phyloP scores from a whole-genome alignment of 371 early-diverging fungal species.

The Circinella minor region DNA sequence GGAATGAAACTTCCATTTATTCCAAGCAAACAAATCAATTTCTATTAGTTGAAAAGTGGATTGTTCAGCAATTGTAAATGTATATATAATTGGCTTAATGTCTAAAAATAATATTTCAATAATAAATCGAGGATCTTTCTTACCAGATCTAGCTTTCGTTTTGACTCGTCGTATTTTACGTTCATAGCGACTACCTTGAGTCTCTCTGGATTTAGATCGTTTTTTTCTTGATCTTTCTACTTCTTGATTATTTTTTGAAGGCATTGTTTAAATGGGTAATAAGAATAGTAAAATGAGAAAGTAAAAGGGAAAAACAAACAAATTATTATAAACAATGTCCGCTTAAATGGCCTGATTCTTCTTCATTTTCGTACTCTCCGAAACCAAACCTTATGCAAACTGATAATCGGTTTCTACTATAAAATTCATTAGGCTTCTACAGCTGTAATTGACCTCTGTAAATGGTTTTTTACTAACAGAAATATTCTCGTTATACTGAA shows the following conservation, averaged over 20 bases:
- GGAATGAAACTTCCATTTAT: slow-evolving; percentile 52
- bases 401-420: too few relatives aligned
- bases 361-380: too few relatives aligned
- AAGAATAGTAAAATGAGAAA: not conserved
- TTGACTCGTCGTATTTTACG: slow-evolving; percentile 52
- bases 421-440: too few relatives aligned
- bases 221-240: not conserved
- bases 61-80: too few relatives aligned
- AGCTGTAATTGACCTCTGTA: too few relatives aligned
- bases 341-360: not conserved
- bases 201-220: slow-evolving; percentile 20
- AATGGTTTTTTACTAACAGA: too few relatives aligned
- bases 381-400: too few relatives aligned
- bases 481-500: too few relatives aligned
- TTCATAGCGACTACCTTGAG: slow-evolving; percentile 32
- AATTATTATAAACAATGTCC: not conserved
- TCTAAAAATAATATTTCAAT: too few relatives aligned
- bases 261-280: not conserved
- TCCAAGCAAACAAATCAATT: slow-evolving; percentile 62
- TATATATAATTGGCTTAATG: too few relatives aligned
- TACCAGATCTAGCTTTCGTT: slow-evolving; percentile 57
- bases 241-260: slow-evolving; percentile 8
- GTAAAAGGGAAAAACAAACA: slow-evolving; percentile 2
- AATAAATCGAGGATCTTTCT: not conserved
- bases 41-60: slow-evolving; percentile 26